These are phyloP conservation scores for Tripterygium wilfordii DNA, from an alignment of 177 flowering plant genomes.

Conservation along the genomic window DNA sequence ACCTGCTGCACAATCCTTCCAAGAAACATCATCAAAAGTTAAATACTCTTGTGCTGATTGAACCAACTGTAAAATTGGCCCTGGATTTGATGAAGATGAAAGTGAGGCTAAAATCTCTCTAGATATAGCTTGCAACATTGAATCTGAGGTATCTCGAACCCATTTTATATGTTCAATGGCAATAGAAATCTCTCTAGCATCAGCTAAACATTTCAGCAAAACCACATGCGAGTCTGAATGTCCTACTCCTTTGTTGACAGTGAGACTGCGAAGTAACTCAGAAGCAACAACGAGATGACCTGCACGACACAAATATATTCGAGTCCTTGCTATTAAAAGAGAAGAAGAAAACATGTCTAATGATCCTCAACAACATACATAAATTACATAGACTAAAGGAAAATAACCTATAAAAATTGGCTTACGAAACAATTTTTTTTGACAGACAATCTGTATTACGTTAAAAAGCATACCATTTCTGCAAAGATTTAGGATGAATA, in stretches of 20 bases:
- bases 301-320: constrained; percentile 39
- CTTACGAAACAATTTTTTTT: background rate
- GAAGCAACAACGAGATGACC: constrained; percentile 53
- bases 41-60: constrained; percentile 16
- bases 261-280: constrained; percentile 34
- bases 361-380: too few species aligned
- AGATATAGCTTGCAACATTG: constrained; percentile 30
- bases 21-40: background rate
- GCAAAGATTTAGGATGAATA: constrained; percentile 55
- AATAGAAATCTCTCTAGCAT: constrained; percentile 44
- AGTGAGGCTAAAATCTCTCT: constrained; percentile 46
- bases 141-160: constrained; percentile 37
- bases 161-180: constrained; percentile 52
- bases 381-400: too few species aligned
- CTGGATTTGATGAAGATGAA: constrained; percentile 49
- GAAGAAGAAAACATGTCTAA: background rate
- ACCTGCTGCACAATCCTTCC: constrained; percentile 17
- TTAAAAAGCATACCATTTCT: constrained; percentile 41
- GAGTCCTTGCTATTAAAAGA: too few species aligned
- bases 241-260: constrained; percentile 21
- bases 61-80: constrained; percentile 39
- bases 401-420: too few species aligned
- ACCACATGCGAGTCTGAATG: constrained; percentile 39
- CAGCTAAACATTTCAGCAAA: constrained; percentile 57
- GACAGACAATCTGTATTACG: background rate